These are phyloP conservation scores for Exophiala mesophila DNA, from an alignment of 2,329 filamentous ascomycete species.

Conservation along the genomic window DNA sequence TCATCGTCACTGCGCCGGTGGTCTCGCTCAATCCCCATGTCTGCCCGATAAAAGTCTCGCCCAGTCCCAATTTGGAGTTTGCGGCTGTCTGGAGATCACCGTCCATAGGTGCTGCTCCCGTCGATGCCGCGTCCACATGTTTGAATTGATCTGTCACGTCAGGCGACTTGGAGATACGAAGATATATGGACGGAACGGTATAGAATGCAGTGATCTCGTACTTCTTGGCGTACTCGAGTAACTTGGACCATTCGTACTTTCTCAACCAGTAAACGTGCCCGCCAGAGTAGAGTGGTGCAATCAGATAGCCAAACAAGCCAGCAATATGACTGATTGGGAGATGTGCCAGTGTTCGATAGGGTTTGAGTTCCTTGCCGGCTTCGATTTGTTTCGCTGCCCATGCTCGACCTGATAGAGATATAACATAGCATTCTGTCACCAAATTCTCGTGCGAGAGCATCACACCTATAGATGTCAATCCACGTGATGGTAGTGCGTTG, in stretches of 20 bases:
- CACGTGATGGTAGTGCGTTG: no score
- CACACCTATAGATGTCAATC: no score
- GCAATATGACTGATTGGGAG: slow-evolving; percentile 46
- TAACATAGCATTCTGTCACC: slow-evolving; percentile 34
- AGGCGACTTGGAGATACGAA: slow-evolving; percentile 55
- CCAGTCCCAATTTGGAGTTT: slow-evolving; percentile 44
- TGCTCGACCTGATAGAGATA: slow-evolving; percentile 19
- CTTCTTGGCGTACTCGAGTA: slow-evolving; percentile 49
- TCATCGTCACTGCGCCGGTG: slow-evolving; percentile 42
- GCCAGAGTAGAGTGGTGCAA: slow-evolving; percentile 44
- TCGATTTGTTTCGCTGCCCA: slow-evolving; percentile 27
- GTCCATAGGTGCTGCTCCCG: slow-evolving; percentile 55
- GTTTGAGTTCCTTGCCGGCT: slow-evolving; percentile 29
- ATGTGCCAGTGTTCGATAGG: slow-evolving; percentile 41
- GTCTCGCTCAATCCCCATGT: slow-evolving; percentile 59
- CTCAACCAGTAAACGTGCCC: slow-evolving; percentile 59
- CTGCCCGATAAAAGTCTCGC: slow-evolving; percentile 44
- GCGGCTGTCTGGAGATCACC: slow-evolving; percentile 50
- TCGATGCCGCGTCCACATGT: slow-evolving; percentile 43
- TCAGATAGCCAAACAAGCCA: slow-evolving; percentile 44
- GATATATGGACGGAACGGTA: slow-evolving; percentile 57
- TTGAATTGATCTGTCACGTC: slow-evolving; percentile 54
- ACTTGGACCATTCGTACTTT: slow-evolving; percentile 52
- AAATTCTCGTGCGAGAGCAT: slow-evolving; percentile 42
- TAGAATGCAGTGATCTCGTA: slow-evolving; percentile 53